A percentile compares a stretch with the other conserved stretches of the same genome.
Conservation (phyloP, 352 stramenopile genomes). For the Globisporangium abappressorium region DNA sequence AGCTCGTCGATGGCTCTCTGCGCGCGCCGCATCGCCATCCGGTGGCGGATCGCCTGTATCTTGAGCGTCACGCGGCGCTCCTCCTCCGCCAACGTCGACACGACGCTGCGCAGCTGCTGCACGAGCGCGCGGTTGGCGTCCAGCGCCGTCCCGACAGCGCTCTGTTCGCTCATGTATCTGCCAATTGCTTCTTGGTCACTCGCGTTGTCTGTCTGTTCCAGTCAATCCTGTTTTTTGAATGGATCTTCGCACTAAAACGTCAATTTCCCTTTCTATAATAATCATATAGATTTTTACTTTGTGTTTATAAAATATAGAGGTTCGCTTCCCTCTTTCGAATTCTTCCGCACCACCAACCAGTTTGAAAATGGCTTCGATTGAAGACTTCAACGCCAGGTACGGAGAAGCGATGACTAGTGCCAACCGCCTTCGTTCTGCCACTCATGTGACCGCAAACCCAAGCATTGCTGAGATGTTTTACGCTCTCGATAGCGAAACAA, state of each 20-base stretch:
- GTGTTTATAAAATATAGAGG: too few species aligned
- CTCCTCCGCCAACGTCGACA: constrained; percentile 29
- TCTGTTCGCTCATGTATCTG: background rate
- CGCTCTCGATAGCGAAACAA: too few species aligned
- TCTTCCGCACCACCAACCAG: too few species aligned
- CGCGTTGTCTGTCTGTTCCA: constrained; percentile 3
- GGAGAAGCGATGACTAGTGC: too few species aligned
- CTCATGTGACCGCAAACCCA: too few species aligned
- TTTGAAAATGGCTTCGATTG: too few species aligned
- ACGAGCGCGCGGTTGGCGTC: constrained; percentile 44
- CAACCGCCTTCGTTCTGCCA: too few species aligned
- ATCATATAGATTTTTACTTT: too few species aligned
- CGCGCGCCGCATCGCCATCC: constrained; percentile 47
- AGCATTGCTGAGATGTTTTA: too few species aligned
- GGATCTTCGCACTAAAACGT: background rate
- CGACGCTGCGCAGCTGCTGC: constrained; percentile 33
- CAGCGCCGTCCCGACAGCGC: constrained; percentile 22
- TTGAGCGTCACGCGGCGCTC: constrained; percentile 34
- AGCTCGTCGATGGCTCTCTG: constrained; percentile 41
- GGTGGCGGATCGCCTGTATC: constrained; percentile 46
- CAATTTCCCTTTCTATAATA: background rate
- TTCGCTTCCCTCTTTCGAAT: too few species aligned
- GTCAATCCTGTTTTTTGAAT: background rate
- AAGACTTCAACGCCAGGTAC: too few species aligned
- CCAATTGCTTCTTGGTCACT: background rate